Conservation (phyloP, 208 protist genomes). For the Leishmania major region DNA sequence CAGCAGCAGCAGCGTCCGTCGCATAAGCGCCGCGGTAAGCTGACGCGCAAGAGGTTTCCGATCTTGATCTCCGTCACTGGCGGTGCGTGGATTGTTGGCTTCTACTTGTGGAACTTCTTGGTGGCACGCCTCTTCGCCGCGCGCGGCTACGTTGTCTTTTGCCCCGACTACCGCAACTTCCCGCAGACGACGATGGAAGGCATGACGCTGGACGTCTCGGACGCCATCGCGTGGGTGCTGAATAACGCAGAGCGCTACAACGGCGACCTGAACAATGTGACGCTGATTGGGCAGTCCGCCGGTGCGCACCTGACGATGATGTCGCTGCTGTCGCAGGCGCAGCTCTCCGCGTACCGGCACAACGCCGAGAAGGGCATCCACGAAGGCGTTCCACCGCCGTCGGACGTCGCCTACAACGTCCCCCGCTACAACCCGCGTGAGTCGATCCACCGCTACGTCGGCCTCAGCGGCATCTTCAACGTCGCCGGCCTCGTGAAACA, state of each 20-base stretch:
- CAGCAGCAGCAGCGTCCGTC: background rate
- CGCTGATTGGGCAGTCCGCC: constrained; percentile 78
- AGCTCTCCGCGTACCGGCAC: constrained; percentile 57
- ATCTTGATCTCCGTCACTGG: constrained; percentile 77
- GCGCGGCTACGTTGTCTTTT: constrained; percentile 88
- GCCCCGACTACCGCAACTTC: constrained; percentile 94
- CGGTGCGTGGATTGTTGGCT: constrained; percentile 85
- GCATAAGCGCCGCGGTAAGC: background rate
- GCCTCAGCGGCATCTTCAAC: constrained; percentile 87
- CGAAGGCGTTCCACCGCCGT: constrained; percentile 33
- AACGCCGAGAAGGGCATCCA: constrained; percentile 36
- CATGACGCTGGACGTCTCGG: constrained; percentile 89
- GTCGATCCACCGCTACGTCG: constrained; percentile 82
- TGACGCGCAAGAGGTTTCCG: constrained; percentile 67
- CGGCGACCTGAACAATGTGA: constrained; percentile 80
- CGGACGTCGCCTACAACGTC: constrained; percentile 77
- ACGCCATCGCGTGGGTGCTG: constrained; percentile 87
- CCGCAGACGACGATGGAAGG: constrained; percentile 90
- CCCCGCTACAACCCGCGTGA: constrained; percentile 82
- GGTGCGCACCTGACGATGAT: constrained; percentile 89
- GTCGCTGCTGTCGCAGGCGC: constrained; percentile 85
- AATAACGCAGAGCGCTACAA: constrained; percentile 87
- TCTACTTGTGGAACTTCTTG: constrained; percentile 73
- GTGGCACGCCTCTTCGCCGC: constrained; percentile 67
- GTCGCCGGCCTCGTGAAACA: constrained; percentile 51